phyloP scores from a whole-genome alignment of 371 early-diverging fungal genomes.

The Rhizomucor miehei region DNA sequence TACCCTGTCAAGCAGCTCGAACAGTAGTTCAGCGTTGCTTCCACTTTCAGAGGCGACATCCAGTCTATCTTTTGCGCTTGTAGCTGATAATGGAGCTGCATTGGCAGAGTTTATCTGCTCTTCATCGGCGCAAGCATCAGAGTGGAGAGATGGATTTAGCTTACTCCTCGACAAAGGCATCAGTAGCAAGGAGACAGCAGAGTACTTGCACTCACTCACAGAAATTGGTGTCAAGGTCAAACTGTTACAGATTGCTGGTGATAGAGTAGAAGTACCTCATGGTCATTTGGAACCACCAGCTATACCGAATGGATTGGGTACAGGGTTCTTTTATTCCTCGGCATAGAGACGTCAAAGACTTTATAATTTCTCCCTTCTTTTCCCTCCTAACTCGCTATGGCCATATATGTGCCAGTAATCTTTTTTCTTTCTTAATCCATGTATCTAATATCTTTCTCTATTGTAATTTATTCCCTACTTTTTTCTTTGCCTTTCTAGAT shows the following conservation, averaged over 20 bases:
- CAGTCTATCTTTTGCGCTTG: constrained; percentile 44
- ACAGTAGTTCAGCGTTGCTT: not conserved
- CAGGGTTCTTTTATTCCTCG: constrained; percentile 37
- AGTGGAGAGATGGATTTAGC: constrained; percentile 84
- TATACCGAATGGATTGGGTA: constrained; percentile 37
- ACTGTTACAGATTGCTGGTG: constrained; percentile 68
- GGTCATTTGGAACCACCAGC: constrained; percentile 42
- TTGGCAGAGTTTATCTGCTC: constrained; percentile 64
- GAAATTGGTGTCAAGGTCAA: constrained; percentile 70
- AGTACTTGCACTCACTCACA: constrained; percentile 60
- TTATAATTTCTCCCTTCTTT: no score
- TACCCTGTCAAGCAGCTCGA: not conserved
- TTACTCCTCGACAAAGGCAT: constrained; percentile 69
- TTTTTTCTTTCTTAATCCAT: no score
- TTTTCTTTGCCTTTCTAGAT: no score
- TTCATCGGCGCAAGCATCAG: constrained; percentile 51
- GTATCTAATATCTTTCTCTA: no score
- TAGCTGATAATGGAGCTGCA: constrained; percentile 31
- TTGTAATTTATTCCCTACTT: no score
- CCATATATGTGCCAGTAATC: no score
- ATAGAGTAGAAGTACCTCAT: constrained; percentile 57
- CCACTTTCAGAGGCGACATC: not conserved
- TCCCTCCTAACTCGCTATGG: no score
- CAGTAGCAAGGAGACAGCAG: constrained; percentile 62
- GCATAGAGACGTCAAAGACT: not conserved